Base-by-base conservation (phyloP, 352 stramenopile genomes). In the Pythium guiyangense region DNA sequence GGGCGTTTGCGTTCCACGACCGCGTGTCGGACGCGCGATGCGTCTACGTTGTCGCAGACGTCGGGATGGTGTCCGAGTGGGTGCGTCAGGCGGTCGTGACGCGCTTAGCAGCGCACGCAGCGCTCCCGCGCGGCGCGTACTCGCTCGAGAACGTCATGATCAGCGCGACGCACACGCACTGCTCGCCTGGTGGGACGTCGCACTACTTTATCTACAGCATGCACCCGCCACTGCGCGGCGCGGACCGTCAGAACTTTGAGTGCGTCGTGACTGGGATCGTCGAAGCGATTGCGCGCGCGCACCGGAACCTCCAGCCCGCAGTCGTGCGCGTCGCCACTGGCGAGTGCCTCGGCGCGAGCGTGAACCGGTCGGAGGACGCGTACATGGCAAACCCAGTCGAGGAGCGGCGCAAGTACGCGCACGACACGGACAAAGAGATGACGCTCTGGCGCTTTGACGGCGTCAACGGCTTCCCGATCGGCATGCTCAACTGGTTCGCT, bases 401-500 rank as follows among this genome's bases (percentile, higher is more conserved):
- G 1, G 92, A 98, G 61, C 78, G 91, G 11, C 71, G 66, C 14
- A 62, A 70, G 27, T 98, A 92, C 63, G 66, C 78, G 46, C 62
- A 88, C 53, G 79, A 97, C 53, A 97, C 87, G 20, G 92, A 98
- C 72, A 97, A 97, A 59, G 85, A 91, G 48, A 97, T 97, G 89
- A 88, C 86, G 18, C 66, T 97, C 2, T 92, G 96, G 71, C 71
- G 84, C 3, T 74, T 97, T 20, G 80, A 93, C n/a, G 82, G 80
- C 18, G 62, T 84, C 42, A 83, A 95, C 34, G 87, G 78, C 4
- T 93, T 71, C 39, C 79, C 80, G 1, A 90, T 97, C 54, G 90
- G 88, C 45, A 90, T 96, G 73, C 83, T 98, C 64, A 97, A 97
- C 62, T 98, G 91, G 84, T 98, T 98, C 64, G 84, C 90, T 5